Conservation (phyloP, 1,284 basidiomycete species). For the Termitomyces sp. region DNA sequence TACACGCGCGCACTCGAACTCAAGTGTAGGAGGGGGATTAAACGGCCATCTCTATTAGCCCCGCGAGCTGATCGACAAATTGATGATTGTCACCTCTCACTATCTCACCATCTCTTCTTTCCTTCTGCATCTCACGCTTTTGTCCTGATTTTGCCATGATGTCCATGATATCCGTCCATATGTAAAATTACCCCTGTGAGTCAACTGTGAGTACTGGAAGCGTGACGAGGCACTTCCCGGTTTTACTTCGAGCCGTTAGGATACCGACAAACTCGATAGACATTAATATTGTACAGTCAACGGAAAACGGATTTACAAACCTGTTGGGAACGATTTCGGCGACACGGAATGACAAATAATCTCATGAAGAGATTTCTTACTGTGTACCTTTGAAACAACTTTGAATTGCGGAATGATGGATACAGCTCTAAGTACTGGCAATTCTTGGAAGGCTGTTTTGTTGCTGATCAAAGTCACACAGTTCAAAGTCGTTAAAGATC, state of each 20-base stretch:
- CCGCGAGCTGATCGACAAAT: background rate
- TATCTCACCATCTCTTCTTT: background rate
- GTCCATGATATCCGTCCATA: background rate
- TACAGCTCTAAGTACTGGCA: background rate
- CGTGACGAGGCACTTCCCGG: background rate
- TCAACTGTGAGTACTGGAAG: background rate
- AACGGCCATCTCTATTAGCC: conserved; percentile 26
- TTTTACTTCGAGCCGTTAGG: too few relatives aligned
- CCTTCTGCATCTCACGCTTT: background rate
- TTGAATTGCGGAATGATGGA: background rate
- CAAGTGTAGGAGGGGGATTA: conserved; percentile 23
- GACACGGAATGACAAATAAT: background rate
- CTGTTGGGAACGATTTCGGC: background rate
- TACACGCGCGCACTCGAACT: conserved; percentile 28
- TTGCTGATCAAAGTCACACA: background rate
- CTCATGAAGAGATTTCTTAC: background rate
- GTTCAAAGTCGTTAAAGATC: background rate
- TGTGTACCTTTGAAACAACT: background rate
- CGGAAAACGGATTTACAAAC: too few relatives aligned
- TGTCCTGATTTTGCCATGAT: background rate
- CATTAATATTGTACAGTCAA: background rate
- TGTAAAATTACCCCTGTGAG: background rate
- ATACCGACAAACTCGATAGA: too few relatives aligned
- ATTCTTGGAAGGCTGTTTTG: background rate
- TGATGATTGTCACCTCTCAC: background rate